Evolutionary conservation across 495 filamentous ascomycete genomes (phyloP).

Genomic region (Daldinia childiae): DNA sequence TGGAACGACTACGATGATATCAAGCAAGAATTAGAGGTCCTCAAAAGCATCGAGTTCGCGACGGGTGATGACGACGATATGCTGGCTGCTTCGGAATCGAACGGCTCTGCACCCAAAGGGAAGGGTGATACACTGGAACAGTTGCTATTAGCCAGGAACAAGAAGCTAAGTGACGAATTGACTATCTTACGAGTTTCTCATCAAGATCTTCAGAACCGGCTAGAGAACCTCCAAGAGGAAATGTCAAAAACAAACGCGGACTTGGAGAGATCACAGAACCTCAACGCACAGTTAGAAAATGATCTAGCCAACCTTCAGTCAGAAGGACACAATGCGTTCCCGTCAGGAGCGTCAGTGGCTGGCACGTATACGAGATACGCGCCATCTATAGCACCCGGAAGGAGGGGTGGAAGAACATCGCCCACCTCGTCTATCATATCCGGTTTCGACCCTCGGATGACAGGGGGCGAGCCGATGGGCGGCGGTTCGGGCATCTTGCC

Average conservation of each 20-base stretch:
- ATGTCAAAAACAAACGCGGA: constrained; percentile 85
- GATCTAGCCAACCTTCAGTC: constrained; percentile 89
- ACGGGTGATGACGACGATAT: constrained; percentile 84
- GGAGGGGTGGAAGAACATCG: constrained; percentile 74
- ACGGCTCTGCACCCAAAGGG: constrained; percentile 61
- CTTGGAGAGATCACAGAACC: constrained; percentile 81
- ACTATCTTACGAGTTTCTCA: constrained; percentile 93
- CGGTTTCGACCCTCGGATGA: constrained; percentile 78
- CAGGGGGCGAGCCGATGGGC: constrained; percentile 77
- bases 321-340: constrained; percentile 82
- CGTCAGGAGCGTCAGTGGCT: constrained; percentile 87
- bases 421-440: constrained; percentile 98
- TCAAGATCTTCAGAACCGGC: constrained; percentile 83
- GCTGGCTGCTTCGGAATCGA: constrained; percentile 52
- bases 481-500: constrained; percentile 92
- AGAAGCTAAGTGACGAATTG: constrained; percentile 92
- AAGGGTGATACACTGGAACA: constrained; percentile 90
- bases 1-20: constrained; percentile 97
- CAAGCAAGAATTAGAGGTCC: constrained; percentile 92
- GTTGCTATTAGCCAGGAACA: constrained; percentile 89
- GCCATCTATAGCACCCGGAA: constrained; percentile 71
- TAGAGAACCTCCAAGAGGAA: constrained; percentile 83
- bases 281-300: constrained; percentile 90
- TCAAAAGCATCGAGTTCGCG: constrained; percentile 97
- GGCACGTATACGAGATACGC: constrained; percentile 92